Conservation (phyloP, 345 rosid species). For the Laguncularia racemosa region DNA sequence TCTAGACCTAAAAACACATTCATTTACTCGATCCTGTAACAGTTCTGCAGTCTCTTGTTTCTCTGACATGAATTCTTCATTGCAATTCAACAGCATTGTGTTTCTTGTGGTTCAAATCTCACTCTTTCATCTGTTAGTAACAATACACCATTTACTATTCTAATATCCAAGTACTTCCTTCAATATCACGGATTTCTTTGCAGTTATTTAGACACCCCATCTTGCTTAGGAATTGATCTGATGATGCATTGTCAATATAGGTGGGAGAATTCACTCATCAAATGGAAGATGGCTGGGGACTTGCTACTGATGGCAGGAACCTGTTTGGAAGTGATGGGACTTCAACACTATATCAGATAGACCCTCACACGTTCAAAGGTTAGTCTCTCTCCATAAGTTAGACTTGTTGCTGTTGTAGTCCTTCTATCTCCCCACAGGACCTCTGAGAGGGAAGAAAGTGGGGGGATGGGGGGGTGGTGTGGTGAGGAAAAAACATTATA, state of each 20-base stretch:
- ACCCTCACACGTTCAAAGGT: slow-evolving; percentile 73
- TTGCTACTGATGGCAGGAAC: slow-evolving; percentile 80
- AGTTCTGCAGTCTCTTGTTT: too few species aligned
- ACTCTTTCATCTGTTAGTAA: too few species aligned
- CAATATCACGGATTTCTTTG: too few species aligned
- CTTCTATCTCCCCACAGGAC: neutral
- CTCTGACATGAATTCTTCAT: too few species aligned
- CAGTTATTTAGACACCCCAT: too few species aligned
- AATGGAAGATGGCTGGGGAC: slow-evolving; percentile 98
- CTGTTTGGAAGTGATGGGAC: slow-evolving; percentile 90
- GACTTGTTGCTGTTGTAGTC: neutral
- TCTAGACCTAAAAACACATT: too few species aligned
- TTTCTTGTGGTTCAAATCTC: too few species aligned
- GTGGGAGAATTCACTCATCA: slow-evolving; percentile 52
- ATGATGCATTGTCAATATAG: slow-evolving; percentile 34
- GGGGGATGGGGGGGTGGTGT: too few species aligned
- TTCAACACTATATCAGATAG: slow-evolving; percentile 68
- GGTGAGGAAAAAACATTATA: neutral
- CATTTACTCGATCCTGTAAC: too few species aligned
- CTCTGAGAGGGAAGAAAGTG: neutral
- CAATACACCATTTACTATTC: too few species aligned
- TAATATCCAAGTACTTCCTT: too few species aligned
- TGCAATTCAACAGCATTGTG: too few species aligned
- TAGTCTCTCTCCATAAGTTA: slow-evolving; percentile 9
- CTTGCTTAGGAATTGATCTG: neutral